phyloP scores from a whole-genome alignment of 176 grass and related monocot genomes.

The Echinochloa phyllopogon region DNA sequence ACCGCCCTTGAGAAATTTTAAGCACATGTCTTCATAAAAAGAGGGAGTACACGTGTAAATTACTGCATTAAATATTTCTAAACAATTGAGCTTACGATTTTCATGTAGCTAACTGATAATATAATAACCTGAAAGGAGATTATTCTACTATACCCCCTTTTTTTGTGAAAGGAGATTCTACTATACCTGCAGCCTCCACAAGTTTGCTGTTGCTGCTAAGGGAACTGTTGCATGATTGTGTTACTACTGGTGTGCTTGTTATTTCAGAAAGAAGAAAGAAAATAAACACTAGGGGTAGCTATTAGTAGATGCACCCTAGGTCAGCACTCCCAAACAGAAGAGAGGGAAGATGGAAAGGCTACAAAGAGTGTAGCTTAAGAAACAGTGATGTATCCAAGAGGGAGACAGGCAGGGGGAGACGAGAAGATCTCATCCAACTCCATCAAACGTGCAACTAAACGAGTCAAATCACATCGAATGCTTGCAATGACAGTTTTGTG shows the following conservation, averaged over 20 bases:
- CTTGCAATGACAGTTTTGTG: background rate
- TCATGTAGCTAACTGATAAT: background rate
- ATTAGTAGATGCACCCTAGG: constrained; percentile 8
- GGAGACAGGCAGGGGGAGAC: background rate
- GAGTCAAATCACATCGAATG: constrained; percentile 41
- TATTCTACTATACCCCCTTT: background rate
- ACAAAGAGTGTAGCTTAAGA: constrained; percentile 33
- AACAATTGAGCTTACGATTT: background rate
- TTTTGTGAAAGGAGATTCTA: background rate
- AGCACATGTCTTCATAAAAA: background rate
- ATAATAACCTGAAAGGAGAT: background rate
- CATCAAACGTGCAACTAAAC: constrained; percentile 52
- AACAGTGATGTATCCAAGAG: background rate
- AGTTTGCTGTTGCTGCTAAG: background rate
- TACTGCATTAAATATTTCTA: background rate
- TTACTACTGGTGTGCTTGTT: no score
- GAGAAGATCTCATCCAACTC: constrained; percentile 45
- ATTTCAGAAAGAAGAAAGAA: background rate
- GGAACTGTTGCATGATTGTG: background rate
- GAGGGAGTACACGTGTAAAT: background rate
- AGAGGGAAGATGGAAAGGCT: background rate
- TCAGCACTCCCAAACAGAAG: constrained; percentile 1
- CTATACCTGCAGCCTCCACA: background rate
- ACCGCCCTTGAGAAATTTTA: background rate
- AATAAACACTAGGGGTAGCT: background rate